These are phyloP conservation scores for Cryptosporidium xiaoi DNA, from an alignment of 169 alveolate genomes.

Conservation along the genomic window DNA sequence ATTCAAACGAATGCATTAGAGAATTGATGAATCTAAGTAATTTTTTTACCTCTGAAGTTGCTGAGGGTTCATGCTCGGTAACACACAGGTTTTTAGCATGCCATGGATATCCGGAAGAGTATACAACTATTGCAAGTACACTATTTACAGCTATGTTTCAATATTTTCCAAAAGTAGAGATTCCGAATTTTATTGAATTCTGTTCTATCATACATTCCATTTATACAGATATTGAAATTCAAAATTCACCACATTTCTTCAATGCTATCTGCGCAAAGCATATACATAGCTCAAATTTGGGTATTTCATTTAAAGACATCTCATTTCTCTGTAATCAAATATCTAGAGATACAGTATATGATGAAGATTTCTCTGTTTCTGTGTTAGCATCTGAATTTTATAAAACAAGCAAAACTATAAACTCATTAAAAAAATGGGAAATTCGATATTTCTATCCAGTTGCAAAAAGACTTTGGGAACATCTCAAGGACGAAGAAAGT, in stretches of 20 bases:
- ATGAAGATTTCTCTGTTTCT: constrained; percentile 27
- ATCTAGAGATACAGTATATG: constrained; percentile 6
- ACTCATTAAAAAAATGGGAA: constrained; percentile 68
- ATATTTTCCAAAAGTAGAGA: constrained; percentile 1
- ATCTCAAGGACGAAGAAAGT: constrained; percentile 4
- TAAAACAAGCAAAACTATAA: constrained; percentile 35
- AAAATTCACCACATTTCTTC: constrained; percentile 34
- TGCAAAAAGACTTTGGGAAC: constrained; percentile 34
- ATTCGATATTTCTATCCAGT: constrained; percentile 44
- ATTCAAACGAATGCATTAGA: constrained; percentile 39
- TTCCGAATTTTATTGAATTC: constrained; percentile 42
- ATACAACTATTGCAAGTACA: constrained; percentile 40
- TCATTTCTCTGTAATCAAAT: constrained; percentile 58
- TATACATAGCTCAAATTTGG: constrained; percentile 11
- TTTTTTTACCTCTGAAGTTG: constrained; percentile 49
- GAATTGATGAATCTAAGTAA: constrained; percentile 45
- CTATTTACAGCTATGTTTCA: constrained; percentile 37
- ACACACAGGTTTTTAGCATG: constrained; percentile 37
- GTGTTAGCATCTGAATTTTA: constrained; percentile 55
- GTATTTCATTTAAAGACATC: constrained; percentile 11
- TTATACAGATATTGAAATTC: constrained; percentile 29
- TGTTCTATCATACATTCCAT: constrained; percentile 44
- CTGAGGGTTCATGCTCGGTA: constrained; percentile 29
- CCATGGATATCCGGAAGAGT: constrained; percentile 61
- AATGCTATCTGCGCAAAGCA: constrained; percentile 58